A percentile compares a stretch with the other conserved stretches of the same genome.
Evolutionary conservation across 2,329 filamentous ascomycete species (phyloP).

Genomic region (Ramularia collo-cygni): DNA sequence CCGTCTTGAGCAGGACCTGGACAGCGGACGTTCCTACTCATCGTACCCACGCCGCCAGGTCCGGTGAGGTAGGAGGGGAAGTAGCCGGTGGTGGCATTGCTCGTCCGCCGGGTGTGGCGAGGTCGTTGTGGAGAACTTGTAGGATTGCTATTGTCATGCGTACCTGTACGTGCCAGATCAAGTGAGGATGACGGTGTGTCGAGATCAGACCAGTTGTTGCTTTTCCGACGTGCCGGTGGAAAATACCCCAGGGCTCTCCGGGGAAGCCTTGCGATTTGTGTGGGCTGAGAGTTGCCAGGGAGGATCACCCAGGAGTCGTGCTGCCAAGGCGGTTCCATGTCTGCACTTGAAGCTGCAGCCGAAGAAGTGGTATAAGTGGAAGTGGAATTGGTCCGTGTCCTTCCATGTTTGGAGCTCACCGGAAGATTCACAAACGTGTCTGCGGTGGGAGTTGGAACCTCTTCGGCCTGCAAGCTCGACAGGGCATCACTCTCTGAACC

Average conservation of each 20-base stretch:
- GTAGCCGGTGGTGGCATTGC: constrained; percentile 34
- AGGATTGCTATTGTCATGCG: constrained; percentile 23
- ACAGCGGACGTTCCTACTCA: constrained; percentile 61
- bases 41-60: constrained; percentile 81
- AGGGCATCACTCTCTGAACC: constrained; percentile 26
- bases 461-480: constrained; percentile 28
- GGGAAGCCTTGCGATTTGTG: constrained; percentile 80
- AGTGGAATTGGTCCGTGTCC: constrained; percentile 33
- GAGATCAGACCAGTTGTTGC: constrained; percentile 53
- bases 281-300: constrained; percentile 61
- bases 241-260: constrained; percentile 82
- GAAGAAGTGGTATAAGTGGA: constrained; percentile 32
- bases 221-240: constrained; percentile 84
- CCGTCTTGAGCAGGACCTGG: constrained; percentile 80
- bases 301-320: constrained; percentile 87
- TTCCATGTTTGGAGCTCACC: constrained; percentile 15
- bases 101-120: constrained; percentile 32
- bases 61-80: constrained; percentile 58
- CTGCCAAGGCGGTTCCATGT: constrained; percentile 65
- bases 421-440: constrained; percentile 15
- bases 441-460: constrained; percentile 31
- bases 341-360: constrained; percentile 33
- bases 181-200: constrained; percentile 62
- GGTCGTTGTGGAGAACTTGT: constrained; percentile 33
- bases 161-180: constrained; percentile 48